Evolutionary conservation across 2,329 filamentous ascomycete species (phyloP).

Genomic region (Truncatella angustata): DNA sequence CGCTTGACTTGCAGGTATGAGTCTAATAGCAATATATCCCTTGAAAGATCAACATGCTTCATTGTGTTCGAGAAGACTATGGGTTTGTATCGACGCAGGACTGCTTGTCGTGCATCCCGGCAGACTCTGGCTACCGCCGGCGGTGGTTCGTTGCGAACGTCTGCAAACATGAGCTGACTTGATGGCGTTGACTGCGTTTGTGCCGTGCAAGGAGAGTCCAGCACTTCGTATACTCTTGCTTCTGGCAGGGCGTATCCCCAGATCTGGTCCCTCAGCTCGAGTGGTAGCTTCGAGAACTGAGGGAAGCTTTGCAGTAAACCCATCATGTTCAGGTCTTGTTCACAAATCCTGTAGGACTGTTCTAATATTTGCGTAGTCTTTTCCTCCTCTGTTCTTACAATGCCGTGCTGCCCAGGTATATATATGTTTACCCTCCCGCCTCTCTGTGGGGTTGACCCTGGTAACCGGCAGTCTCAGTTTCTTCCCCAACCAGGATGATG

Average conservation of each 20-base stretch:
- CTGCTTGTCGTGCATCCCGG: slow-evolving; percentile 41
- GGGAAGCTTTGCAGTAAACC: slow-evolving; percentile 17
- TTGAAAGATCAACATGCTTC: slow-evolving; percentile 43
- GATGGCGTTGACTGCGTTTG: slow-evolving; percentile 35
- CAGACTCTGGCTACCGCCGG: slow-evolving; percentile 43
- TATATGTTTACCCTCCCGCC: background rate
- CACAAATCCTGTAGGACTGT: background rate
- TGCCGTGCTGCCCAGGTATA: background rate
- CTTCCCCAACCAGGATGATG: background rate
- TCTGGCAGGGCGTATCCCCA: slow-evolving; percentile 45
- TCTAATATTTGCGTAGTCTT: background rate
- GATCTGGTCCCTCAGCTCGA: slow-evolving; percentile 44
- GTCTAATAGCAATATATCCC: slow-evolving; percentile 46
- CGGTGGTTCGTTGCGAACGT: slow-evolving; percentile 42
- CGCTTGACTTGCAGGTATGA: slow-evolving; percentile 47
- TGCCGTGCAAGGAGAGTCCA: slow-evolving; percentile 42
- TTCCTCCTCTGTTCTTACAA: background rate
- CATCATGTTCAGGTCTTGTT: background rate
- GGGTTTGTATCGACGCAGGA: slow-evolving; percentile 41
- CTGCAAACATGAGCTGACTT: slow-evolving; percentile 45
- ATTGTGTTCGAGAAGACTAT: slow-evolving; percentile 43
- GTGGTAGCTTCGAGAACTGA: slow-evolving; percentile 34
- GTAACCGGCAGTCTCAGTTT: background rate
- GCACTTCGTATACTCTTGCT: slow-evolving; percentile 43
- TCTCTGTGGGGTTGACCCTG: slow-evolving; percentile 1